Conservation (phyloP, 108 stramenopile species). For the Cyclotella cryptica region DNA sequence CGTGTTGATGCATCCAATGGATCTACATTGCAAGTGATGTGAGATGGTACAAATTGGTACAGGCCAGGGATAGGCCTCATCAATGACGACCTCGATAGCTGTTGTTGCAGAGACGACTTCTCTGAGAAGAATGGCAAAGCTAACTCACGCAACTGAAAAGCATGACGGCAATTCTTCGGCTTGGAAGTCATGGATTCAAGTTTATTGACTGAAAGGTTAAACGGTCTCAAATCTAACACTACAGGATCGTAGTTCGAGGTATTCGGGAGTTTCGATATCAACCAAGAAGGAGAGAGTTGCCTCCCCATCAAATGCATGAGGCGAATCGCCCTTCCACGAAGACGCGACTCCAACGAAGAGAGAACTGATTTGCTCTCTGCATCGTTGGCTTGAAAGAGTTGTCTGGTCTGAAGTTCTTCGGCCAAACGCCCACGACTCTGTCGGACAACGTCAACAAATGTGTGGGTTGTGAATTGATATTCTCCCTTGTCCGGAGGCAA, state of each 20-base stretch:
- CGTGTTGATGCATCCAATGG: background rate
- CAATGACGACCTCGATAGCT: constrained; percentile 34
- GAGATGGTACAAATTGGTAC: constrained; percentile 27
- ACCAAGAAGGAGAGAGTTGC: constrained; percentile 22
- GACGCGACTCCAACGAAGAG: constrained; percentile 23
- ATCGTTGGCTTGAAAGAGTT: background rate
- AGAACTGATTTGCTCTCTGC: background rate
- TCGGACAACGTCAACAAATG: constrained; percentile 5
- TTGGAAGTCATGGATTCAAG: background rate
- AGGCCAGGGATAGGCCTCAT: constrained; percentile 41
- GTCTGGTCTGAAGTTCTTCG: constrained; percentile 5
- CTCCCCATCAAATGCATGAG: constrained; percentile 19
- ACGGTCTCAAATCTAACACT: constrained; percentile 23
- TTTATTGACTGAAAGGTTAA: background rate
- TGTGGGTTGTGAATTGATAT: background rate
- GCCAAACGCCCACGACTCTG: constrained; percentile 32
- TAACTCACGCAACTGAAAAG: constrained; percentile 31
- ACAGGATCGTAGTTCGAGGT: constrained; percentile 3
- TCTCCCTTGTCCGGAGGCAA: background rate
- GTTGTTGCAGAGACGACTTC: constrained; percentile 10
- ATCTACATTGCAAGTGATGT: background rate
- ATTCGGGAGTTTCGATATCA: constrained; percentile 16
- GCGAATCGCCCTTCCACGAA: constrained; percentile 16
- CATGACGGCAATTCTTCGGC: background rate
- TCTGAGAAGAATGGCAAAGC: constrained; percentile 47